Evolutionary conservation across 148 eudicot genomes (phyloP).

Genomic region (Hydrangea macrophylla): DNA sequence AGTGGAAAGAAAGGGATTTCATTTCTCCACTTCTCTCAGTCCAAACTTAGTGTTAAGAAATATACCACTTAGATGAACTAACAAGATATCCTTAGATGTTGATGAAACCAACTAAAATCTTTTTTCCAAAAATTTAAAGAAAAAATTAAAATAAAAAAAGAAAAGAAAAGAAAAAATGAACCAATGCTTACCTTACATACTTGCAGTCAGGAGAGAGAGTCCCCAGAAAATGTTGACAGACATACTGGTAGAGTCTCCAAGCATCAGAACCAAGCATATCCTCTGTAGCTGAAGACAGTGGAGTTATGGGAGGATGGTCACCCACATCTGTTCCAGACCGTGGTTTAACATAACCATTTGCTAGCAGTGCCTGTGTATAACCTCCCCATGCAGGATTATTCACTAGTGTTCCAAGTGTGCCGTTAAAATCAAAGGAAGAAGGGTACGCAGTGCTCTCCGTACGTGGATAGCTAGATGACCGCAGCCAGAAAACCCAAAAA

Average conservation of each 20-base stretch:
- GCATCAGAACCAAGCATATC: slow-evolving; percentile 79
- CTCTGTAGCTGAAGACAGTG: slow-evolving; percentile 79
- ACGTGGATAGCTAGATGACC: slow-evolving; percentile 73
- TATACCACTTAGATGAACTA: not conserved
- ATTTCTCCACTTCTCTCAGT: no score
- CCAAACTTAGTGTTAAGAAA: slow-evolving; percentile 1
- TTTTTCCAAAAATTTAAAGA: no score
- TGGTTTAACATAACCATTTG: slow-evolving; percentile 66
- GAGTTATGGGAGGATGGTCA: slow-evolving; percentile 97
- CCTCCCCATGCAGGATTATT: slow-evolving; percentile 65
- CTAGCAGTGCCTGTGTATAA: slow-evolving; percentile 51
- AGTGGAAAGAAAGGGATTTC: no score
- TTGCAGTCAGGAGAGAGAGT: slow-evolving; percentile 83
- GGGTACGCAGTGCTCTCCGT: slow-evolving; percentile 98
- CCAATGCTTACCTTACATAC: slow-evolving; percentile 70
- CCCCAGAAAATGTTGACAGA: slow-evolving; percentile 88
- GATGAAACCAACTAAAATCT: not conserved
- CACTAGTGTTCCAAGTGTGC: slow-evolving; percentile 54
- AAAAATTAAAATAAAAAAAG: no score
- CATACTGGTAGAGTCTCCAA: slow-evolving; percentile 90
- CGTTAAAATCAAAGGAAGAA: slow-evolving; percentile 80
- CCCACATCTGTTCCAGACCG: slow-evolving; percentile 85
- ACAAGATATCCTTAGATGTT: not conserved
- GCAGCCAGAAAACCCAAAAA: slow-evolving; percentile 7
- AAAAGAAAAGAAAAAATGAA: no score